Evolutionary conservation across 495 filamentous ascomycete species (phyloP).

Genomic region (Opeltia flavorubescens): DNA sequence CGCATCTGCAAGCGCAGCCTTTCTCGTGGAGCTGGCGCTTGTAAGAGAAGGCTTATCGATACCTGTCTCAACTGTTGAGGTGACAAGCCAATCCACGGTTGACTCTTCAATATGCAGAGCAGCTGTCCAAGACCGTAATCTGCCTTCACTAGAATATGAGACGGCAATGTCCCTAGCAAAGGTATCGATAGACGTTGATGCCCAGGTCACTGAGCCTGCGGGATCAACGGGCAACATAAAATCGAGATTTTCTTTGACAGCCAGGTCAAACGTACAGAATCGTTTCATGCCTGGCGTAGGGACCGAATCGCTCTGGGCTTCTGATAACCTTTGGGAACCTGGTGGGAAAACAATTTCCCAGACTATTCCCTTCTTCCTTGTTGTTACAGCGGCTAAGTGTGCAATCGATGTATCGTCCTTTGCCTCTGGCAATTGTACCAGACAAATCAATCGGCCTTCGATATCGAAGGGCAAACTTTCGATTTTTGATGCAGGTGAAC

Average conservation of each 20-base stretch:
- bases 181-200: slow-evolving; percentile 72
- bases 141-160: slow-evolving; percentile 64
- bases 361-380: slow-evolving; percentile 68
- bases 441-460: slow-evolving; percentile 63
- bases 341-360: slow-evolving; percentile 60
- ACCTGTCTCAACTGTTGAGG: slow-evolving; percentile 70
- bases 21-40: slow-evolving; percentile 76
- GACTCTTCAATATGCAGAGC: slow-evolving; percentile 43
- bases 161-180: slow-evolving; percentile 83
- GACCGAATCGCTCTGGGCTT: slow-evolving; percentile 16
- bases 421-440: slow-evolving; percentile 67
- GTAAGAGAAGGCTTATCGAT: slow-evolving; percentile 60
- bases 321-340: slow-evolving; percentile 6
- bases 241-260: slow-evolving; percentile 56
- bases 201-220: slow-evolving; percentile 54
- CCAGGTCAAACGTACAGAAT: slow-evolving; percentile 60
- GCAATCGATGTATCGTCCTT: too few species aligned
- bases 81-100: slow-evolving; percentile 68
- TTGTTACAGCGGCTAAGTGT: too few species aligned
- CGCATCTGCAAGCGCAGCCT: slow-evolving; percentile 69
- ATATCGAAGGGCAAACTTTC: slow-evolving; percentile 45
- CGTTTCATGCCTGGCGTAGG: slow-evolving; percentile 42
- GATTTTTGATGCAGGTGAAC: slow-evolving; percentile 37
- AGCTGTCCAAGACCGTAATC: slow-evolving; percentile 77
- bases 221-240: slow-evolving; percentile 86